phyloP scores from a whole-genome alignment of 495 filamentous ascomycete genomes.

The Rhizodiscina lignyota region DNA sequence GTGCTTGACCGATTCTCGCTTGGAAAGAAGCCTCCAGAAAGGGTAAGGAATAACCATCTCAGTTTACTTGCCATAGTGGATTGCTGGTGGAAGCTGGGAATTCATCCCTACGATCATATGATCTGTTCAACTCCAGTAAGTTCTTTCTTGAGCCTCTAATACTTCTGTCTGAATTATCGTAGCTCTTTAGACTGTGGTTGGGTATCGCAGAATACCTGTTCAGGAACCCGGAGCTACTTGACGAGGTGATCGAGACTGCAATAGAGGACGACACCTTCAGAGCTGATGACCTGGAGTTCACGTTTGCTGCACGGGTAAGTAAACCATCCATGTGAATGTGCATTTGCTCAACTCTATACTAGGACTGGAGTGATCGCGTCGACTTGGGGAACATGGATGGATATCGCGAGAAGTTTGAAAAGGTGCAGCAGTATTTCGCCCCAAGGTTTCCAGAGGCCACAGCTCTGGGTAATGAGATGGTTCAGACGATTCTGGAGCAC shows the following conservation, averaged over 20 bases:
- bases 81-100: constrained; percentile 86
- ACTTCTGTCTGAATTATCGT: neutral
- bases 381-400: constrained; percentile 77
- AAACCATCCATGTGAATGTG: neutral
- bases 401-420: constrained; percentile 76
- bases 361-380: constrained; percentile 90
- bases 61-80: constrained; percentile 95
- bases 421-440: constrained; percentile 79
- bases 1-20: constrained; percentile 79
- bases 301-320: constrained; percentile 71
- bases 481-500: constrained; percentile 83
- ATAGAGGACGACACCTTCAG: constrained; percentile 78
- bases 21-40: constrained; percentile 43
- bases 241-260: constrained; percentile 73
- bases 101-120: constrained; percentile 97
- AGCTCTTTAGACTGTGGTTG: constrained; percentile 93
- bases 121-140: constrained; percentile 87
- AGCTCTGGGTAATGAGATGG: constrained; percentile 88
- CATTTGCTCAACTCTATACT: constrained; percentile 1
- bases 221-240: constrained; percentile 63
- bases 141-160: constrained; percentile 9
- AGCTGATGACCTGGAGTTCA: constrained; percentile 88
- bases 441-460: constrained; percentile 73
- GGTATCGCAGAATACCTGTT: constrained; percentile 96
- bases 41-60: constrained; percentile 78